Evolutionary conservation across 2,329 filamentous ascomycete species (phyloP), one percentile per base, ranked within the genome.

Genomic region (Xylariaceae sp.): DNA sequence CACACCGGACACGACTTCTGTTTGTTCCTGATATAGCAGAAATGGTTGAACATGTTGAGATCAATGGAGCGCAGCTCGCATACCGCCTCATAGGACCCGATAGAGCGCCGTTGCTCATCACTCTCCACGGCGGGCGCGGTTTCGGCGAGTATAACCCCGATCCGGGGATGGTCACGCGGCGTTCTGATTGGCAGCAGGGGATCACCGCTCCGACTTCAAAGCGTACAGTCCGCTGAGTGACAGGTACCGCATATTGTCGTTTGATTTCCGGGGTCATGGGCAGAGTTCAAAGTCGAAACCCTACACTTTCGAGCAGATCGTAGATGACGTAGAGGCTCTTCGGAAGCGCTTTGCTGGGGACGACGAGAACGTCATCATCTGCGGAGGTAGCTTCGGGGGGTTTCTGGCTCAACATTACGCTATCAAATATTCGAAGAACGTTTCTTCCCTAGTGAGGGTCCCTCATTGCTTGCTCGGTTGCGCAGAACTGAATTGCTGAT

Each of bases 361-460:
- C 4, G 40, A 54, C 1, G 33, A 45, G 16, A 47, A 56, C 12
- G 56, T 54, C 11, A 56, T 67, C 24, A 55, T 68, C 17, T 62
- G 60, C 12, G 64, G 64, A 8, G 65, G 65, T 2, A 66, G 63
- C 41, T 68, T 68, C 34, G 64, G 65, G 9, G 65, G 64, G 1
- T 68, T 62, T 29, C 46, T 68, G 4, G 65, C 65, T 1, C 61
- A 63, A 43, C 59, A 64, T 4, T 68, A 67, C 43, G 62, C 64
- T 11, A 65, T 67, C 41, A 57, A 61, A 22, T 65, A 66, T 37
- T 49, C 61, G 1, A 26, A 52, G 1, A 43, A 52, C 2, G 55
- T 66, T 1, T 56, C 54, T 4, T 51, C 62, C 37, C 38, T 67
- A 34, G n/a, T n/a, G n/a, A n/a, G n/a, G n/a, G n/a, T n/a, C n/a